Evolutionary conservation across 805 yeast genomes (phyloP), one percentile per base, ranked within the genome.

Genomic region (Zygoascus tannicola): DNA sequence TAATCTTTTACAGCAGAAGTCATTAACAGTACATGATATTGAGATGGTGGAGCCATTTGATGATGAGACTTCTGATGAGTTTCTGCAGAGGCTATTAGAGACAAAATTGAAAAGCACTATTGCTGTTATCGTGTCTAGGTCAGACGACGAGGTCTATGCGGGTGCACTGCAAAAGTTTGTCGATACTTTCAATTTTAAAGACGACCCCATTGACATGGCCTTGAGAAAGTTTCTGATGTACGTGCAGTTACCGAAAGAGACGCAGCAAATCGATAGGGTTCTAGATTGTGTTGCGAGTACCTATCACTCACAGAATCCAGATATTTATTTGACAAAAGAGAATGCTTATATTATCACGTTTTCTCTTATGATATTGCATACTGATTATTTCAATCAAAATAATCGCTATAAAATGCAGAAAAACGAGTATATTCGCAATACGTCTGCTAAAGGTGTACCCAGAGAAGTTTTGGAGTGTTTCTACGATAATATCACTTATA

Each of bases 231-330:
- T 82, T 41, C 59, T 83, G 35, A 68, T 77, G 65, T 62, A 69
- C 39, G 69, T 76, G 45, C 75, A 76, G 43, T 62, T 83, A 21
- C 92, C 92, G 0, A 71, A 68, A 48, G 92, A 83, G 54, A 66
- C 85, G 0, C 90, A 82, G 56, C 88, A 83, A 55, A 82, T 83
- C 41, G 90, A 83, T 53, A 65, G 87, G 38, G 69, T 80, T 3
- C 62, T 83, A 34, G 74, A 73, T 42, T 70, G 70, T 26, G 79
- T 83, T 59, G 72, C 83, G 7, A 56, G 55, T 22, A 67, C 72
- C 20, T 83, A 76, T 57, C 69, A 68, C 47, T 56, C 61, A 22
- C 69, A 64, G 44, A 72, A 74, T 48, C 65, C 66, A 0, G 56
- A 55, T 5, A 41, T 67, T 8, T 72, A 66, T 28, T 41, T 55